phyloP scores from a whole-genome alignment of 108 stramenopile species.

The Aurantiochytrium sp. region DNA sequence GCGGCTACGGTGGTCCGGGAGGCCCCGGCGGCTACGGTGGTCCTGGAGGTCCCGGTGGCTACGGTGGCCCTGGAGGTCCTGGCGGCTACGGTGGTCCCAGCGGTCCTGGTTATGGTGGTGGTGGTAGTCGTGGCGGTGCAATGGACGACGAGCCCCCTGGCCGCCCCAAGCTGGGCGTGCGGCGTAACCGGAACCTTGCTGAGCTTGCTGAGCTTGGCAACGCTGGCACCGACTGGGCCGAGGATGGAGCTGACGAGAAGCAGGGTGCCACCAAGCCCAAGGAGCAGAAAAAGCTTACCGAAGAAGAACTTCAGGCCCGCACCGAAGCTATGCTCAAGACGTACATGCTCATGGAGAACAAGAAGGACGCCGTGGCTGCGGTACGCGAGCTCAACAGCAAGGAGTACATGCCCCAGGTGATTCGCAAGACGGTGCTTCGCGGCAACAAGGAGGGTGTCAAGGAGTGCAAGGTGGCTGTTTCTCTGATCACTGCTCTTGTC shows the following conservation, averaged over 20 bases:
- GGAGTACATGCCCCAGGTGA: neutral
- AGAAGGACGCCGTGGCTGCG: neutral
- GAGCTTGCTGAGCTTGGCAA: neutral
- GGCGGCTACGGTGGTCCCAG: neutral
- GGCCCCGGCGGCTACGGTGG: neutral
- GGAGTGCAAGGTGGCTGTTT: neutral
- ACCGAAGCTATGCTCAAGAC: slow-evolving; percentile 15
- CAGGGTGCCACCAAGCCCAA: neutral
- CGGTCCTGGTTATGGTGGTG: neutral
- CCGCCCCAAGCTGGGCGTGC: neutral
- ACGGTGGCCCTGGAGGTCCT: neutral
- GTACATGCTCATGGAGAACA: slow-evolving; percentile 12
- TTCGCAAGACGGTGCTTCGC: neutral
- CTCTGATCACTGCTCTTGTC: neutral
- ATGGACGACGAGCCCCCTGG: neutral
- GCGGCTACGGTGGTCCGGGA: neutral
- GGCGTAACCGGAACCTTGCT: neutral
- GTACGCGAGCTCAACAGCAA: neutral
- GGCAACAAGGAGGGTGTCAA: neutral
- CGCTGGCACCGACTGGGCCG: neutral
- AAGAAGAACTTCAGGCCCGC: neutral
- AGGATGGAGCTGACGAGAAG: neutral
- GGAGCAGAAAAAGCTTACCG: neutral
- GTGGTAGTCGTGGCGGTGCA: neutral
- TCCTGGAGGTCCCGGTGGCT: neutral